Percentiles rank a stretch among this genome's conserved stretches.
These are phyloP conservation scores for Ophiostoma sp. DNA, from an alignment of 2,329 filamentous ascomycete species.

Conservation along the genomic window DNA sequence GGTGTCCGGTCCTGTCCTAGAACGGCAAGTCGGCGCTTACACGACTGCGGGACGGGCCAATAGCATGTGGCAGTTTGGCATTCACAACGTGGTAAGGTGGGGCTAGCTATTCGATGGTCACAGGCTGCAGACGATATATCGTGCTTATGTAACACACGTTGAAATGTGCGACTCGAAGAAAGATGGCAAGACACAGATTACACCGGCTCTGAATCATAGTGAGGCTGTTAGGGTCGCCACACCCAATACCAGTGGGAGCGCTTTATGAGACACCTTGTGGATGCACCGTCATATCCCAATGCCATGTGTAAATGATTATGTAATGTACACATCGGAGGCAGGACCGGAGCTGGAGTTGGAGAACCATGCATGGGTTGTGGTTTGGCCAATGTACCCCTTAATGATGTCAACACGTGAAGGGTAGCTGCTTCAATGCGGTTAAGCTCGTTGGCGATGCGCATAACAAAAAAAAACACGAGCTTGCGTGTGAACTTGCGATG, in stretches of 20 bases:
- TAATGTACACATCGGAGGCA: neutral
- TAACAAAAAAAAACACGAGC: too few species aligned
- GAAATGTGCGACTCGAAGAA: too few species aligned
- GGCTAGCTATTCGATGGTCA: neutral
- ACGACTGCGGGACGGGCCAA: slow-evolving; percentile 23
- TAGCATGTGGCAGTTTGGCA: slow-evolving; percentile 11
- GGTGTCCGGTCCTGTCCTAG: slow-evolving; percentile 19
- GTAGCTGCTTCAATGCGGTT: neutral
- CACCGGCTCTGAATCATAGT: neutral
- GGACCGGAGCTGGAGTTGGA: neutral
- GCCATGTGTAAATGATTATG: neutral
- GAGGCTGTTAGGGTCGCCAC: neutral
- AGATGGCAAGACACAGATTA: too few species aligned
- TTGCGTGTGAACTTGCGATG: neutral
- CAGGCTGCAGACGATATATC: neutral
- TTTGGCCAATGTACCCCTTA: neutral
- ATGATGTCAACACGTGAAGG: neutral
- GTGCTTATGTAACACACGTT: neutral
- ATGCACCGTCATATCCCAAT: neutral
- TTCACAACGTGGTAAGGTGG: neutral
- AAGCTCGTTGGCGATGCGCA: too few species aligned
- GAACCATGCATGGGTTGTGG: neutral
- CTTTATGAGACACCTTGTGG: neutral
- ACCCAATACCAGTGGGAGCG: neutral
- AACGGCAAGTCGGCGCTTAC: slow-evolving; percentile 24